Evolutionary conservation across 495 filamentous ascomycete species (phyloP).

Genomic region (Delitschia confertaspora): DNA sequence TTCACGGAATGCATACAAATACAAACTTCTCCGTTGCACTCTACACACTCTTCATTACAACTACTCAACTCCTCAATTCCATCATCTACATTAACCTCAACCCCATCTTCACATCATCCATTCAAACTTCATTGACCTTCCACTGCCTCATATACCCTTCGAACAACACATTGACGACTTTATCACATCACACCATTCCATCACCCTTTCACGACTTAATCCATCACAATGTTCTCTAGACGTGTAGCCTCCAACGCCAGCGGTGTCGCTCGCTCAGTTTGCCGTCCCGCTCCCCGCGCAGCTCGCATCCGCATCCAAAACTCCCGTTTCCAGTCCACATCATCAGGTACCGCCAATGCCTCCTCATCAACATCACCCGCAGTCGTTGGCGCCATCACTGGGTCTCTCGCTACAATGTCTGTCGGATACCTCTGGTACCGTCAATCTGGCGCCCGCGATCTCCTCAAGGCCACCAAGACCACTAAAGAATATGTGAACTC

Average conservation of each 20-base stretch:
- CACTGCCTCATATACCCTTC: too few species aligned
- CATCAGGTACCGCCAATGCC: constrained; percentile 20
- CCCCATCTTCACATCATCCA: too few species aligned
- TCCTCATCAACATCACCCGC: constrained; percentile 16
- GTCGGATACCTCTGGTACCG: constrained; percentile 48
- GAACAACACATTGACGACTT: too few species aligned
- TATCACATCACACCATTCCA: too few species aligned
- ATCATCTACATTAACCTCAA: too few species aligned
- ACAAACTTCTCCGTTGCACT: too few species aligned
- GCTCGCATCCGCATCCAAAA: constrained; percentile 15
- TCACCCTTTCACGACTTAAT: too few species aligned
- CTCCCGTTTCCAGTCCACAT: constrained; percentile 41
- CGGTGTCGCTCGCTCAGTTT: constrained; percentile 8
- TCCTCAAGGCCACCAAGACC: constrained; percentile 42
- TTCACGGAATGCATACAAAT: too few species aligned
- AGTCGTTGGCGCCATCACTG: constrained; percentile 40
- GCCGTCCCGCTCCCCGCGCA: constrained; percentile 6
- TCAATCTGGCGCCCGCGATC: constrained; percentile 49
- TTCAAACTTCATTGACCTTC: too few species aligned
- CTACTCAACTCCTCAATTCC: too few species aligned
- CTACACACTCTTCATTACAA: too few species aligned
- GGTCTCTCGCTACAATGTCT: constrained; percentile 43
- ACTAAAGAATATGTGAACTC: constrained; percentile 42
- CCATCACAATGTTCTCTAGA: constrained; percentile 15
- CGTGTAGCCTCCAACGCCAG: constrained; percentile 18